Evolutionary conservation across 169 alveolate species (phyloP).

Genomic region (Cryptosporidium bovis): DNA sequence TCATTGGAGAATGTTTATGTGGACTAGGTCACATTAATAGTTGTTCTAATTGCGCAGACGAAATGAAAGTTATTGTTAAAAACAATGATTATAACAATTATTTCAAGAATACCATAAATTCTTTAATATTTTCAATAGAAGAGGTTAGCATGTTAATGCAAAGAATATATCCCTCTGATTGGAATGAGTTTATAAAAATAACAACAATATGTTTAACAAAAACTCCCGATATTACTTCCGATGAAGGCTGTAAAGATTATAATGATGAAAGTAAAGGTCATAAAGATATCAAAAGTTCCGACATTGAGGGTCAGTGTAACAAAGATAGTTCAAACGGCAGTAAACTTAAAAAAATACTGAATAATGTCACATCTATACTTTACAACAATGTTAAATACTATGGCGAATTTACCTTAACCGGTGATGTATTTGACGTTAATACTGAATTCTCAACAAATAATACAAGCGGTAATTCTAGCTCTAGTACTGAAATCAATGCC

Average conservation of each 20-base stretch:
- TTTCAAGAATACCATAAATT: background rate
- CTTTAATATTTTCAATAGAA: conserved; percentile 55
- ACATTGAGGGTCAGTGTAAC: background rate
- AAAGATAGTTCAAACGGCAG: background rate
- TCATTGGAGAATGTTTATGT: conserved; percentile 53
- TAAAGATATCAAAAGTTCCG: background rate
- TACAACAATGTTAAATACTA: conserved; percentile 10
- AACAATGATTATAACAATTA: background rate
- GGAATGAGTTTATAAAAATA: conserved; percentile 68
- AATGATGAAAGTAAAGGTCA: background rate
- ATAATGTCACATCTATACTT: conserved; percentile 24
- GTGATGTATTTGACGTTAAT: background rate
- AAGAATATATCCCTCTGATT: conserved; percentile 43
- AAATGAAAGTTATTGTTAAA: background rate
- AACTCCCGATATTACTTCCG: conserved; percentile 21
- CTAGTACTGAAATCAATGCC: too few relatives aligned
- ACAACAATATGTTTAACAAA: conserved; percentile 36
- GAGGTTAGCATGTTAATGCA: conserved; percentile 54
- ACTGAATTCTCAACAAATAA: background rate
- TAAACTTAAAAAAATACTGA: conserved; percentile 23
- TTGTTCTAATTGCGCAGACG: conserved; percentile 4
- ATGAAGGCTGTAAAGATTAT: background rate
- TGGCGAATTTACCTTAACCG: conserved; percentile 17
- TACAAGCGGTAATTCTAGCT: too few relatives aligned
- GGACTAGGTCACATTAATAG: conserved; percentile 17